Base-by-base conservation (phyloP, 1,139 yeast genomes). In the Magnusiomyces fungicola region DNA sequence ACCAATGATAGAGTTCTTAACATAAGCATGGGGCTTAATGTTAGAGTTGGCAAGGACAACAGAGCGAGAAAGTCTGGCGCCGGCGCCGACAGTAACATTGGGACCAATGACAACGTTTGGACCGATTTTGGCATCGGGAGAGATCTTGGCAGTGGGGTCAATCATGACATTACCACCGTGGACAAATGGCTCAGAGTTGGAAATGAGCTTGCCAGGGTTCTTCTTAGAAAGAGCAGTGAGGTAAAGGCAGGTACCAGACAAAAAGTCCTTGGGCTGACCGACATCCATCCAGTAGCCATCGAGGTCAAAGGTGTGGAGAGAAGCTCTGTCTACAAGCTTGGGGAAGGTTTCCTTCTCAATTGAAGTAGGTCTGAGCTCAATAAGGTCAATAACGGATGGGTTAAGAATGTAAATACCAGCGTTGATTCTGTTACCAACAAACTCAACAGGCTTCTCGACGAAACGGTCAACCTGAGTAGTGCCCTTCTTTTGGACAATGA, bases 221-320 rank as follows among this genome's bases (percentile, higher is more conserved):
- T 83, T 87, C 79, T 84, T 85, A 62, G 94, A 71, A 66, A 89
- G 75, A 52, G 97, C 83, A 67, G 86, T 79, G 70, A 94, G 79
- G 79, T 90, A 94, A 59, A 92, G 78, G 62, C 89, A 83, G 65
- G 97, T 88, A 70, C 99, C 99, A 54, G 96, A 83, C 63, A 94
- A 76, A 82, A 89, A 94, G 74, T 94, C 99, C 81, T 92, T 92
- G 78, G 99, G 99, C 78, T 94, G 99, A 71, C 99, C 99, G 62
- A 94, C 97, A 71, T 94, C 99, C 98, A 94, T 94, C 99, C 99
- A 94, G 86, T 82, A 94, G 59, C 98, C 98, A 75, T 92, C 97
- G 67, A 94, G 81, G 71, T 94, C 99, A 67, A 87, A 94, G 52
- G 97, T 89, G 79, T 83, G 95, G 64, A 94, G 78, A 57, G 86